Conservation (phyloP, 169 alveolate species). For the Eimeria acervulina region DNA sequence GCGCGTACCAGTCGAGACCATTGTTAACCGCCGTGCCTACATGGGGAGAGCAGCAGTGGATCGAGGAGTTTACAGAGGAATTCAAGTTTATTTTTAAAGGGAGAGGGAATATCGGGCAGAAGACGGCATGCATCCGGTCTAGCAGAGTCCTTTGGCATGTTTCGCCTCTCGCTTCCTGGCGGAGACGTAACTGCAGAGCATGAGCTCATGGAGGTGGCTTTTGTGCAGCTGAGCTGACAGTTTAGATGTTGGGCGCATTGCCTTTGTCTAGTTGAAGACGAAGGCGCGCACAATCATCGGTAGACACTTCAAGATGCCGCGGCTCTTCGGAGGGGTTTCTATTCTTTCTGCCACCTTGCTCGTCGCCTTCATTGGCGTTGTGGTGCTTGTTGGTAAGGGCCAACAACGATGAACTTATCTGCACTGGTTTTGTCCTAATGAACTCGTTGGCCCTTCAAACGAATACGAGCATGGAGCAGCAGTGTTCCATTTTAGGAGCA, state of each 20-base stretch:
- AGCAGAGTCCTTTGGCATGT: background rate
- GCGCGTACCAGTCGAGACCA: background rate
- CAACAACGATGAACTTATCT: background rate
- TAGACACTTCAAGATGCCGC: background rate
- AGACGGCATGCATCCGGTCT: background rate
- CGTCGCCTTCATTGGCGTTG: background rate
- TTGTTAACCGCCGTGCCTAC: background rate
- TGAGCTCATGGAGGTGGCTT: background rate
- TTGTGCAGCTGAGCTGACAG: background rate
- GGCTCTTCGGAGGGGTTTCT: background rate
- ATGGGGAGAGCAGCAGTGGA: background rate
- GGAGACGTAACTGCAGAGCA: background rate
- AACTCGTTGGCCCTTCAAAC: background rate
- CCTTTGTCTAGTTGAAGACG: background rate
- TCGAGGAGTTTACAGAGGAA: background rate
- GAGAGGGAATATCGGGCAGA: background rate
- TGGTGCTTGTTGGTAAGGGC: background rate
- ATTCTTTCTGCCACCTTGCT: background rate
- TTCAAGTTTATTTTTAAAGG: background rate
- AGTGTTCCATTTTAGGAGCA: background rate
- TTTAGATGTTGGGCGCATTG: background rate
- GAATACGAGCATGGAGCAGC: background rate
- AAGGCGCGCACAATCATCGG: background rate
- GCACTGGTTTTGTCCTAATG: background rate
- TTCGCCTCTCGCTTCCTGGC: background rate